Evolutionary conservation across 1,139 yeast species (phyloP).

Genomic region (Hanseniaspora sp.): DNA sequence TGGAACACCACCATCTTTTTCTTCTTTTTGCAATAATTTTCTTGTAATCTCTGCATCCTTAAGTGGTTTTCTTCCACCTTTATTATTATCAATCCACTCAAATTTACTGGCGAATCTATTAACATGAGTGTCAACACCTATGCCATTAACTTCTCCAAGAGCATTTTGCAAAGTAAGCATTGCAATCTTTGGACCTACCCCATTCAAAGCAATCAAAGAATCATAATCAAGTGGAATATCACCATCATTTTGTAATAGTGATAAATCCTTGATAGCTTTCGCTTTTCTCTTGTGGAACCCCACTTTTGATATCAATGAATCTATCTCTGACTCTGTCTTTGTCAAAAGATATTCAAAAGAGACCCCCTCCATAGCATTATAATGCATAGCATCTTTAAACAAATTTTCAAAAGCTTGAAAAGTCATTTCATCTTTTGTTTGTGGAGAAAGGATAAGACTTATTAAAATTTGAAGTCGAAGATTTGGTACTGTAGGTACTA

Average conservation of each 20-base stretch:
- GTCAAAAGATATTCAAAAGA: conserved; percentile 33
- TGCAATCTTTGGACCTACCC: conserved; percentile 90
- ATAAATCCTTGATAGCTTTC: conserved; percentile 46
- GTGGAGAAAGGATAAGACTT: conserved; percentile 69
- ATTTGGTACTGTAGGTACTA: conserved; percentile 29
- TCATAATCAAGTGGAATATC: conserved; percentile 52
- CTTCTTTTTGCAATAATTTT: conserved; percentile 56
- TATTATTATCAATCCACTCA: conserved; percentile 48
- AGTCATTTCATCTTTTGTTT: conserved; percentile 74
- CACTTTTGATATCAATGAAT: conserved; percentile 51
- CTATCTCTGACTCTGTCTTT: conserved; percentile 45
- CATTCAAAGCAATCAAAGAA: conserved; percentile 59
- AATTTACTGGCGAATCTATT: conserved; percentile 65
- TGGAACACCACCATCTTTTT: conserved; percentile 51
- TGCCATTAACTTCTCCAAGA: conserved; percentile 58
- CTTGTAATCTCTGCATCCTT: conserved; percentile 62
- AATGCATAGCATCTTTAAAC: conserved; percentile 35
- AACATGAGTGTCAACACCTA: conserved; percentile 81
- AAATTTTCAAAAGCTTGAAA: conserved; percentile 51
- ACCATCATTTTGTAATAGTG: conserved; percentile 40
- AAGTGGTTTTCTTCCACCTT: conserved; percentile 18
- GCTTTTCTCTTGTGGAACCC: conserved; percentile 76
- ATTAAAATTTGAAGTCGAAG: conserved; percentile 59
- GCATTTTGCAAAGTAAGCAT: conserved; percentile 61
- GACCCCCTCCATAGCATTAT: conserved; percentile 26